Percentiles rank a stretch among this genome's conserved stretches.
phyloP scores from a whole-genome alignment of 352 stramenopile genomes.

The Globisporangium mamillatum region DNA sequence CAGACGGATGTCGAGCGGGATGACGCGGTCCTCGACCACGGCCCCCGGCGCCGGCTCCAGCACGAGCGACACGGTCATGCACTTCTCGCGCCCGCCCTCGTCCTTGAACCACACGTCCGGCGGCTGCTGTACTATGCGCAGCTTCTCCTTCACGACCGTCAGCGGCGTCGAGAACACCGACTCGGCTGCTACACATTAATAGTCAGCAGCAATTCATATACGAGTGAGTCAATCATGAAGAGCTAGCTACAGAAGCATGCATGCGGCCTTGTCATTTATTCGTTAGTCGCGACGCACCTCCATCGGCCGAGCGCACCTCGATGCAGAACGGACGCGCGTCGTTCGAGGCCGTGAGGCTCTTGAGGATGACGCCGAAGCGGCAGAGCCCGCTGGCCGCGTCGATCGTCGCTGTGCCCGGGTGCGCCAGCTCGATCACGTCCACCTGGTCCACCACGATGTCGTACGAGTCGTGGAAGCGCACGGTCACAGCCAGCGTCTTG shows the following conservation, averaged over 20 bases:
- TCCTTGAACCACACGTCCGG: conserved; percentile 96
- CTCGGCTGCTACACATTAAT: conserved; percentile 35
- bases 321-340: conserved; percentile 70
- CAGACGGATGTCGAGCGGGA: conserved; percentile 62
- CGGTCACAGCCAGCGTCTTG: conserved; percentile 46
- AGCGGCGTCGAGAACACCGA: conserved; percentile 63
- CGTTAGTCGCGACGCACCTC: conserved; percentile 7
- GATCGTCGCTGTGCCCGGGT: conserved; percentile 20
- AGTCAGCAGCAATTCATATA: neutral
- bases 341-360: conserved; percentile 48
- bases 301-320: conserved; percentile 48
- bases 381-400: conserved; percentile 42
- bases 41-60: conserved; percentile 71
- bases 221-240: neutral
- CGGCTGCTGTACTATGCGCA: conserved; percentile 72
- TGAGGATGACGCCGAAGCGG: conserved; percentile 41
- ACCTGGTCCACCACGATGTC: conserved; percentile 66
- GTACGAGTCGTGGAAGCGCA: conserved; percentile 78
- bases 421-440: conserved; percentile 28
- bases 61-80: conserved; percentile 86
- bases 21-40: conserved; percentile 69
- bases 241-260: neutral
- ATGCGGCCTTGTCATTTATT: neutral
- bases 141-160: conserved; percentile 74
- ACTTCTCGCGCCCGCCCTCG: conserved; percentile 94